Base-by-base conservation (phyloP, 306 rosid species). In the Herpetospermum pedunculosum region DNA sequence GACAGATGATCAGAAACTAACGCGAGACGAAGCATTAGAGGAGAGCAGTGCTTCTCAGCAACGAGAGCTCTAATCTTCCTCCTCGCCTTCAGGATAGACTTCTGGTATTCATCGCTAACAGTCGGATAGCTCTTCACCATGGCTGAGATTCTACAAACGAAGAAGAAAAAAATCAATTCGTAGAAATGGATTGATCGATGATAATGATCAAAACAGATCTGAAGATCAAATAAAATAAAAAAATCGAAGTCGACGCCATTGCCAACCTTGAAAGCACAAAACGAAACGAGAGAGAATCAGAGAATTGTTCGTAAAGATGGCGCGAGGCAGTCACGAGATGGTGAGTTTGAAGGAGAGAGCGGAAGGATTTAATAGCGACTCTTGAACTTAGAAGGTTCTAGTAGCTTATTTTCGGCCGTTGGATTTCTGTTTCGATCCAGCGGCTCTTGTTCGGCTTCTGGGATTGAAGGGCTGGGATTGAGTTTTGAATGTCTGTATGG, bases 1-100 rank as follows among this genome's bases (percentile, higher is more conserved):
- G 48, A n/a, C 5, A 15, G 23, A n/a, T n/a, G n/a, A n/a, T n/a
- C n/a, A 53, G 34, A 46, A 1, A 2, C 78, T 47, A 78, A 89
- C 92, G 92, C 92, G 53, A 87, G 64, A 50, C 87, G 80, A 60
- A 89, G 91, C 72, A 89, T 82, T 13, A 89, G 70, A 13, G 92
- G 92, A 82, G 92, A 86, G 47, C 90, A 87, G 13, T 75, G 76
- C 77, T 89, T 89, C 78, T 87, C 88, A 35, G 88, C 80, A 32
- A 89, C 76, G 37, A 83, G 84, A 13, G 87, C 89, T 74, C 95
- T 77, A 29, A 89, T 88, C 77, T 83, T 87, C 76, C 83, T 85
- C 84, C 73, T 85, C 81, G 87, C 83, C 79, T 89, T 89, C 70
- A 80, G 81, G 1, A 87, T 50, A 1, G 89, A 87, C 50, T 83